These are phyloP conservation scores for Cymbidium sinense DNA, from an alignment of 106 monocot species.

Conservation along the genomic window DNA sequence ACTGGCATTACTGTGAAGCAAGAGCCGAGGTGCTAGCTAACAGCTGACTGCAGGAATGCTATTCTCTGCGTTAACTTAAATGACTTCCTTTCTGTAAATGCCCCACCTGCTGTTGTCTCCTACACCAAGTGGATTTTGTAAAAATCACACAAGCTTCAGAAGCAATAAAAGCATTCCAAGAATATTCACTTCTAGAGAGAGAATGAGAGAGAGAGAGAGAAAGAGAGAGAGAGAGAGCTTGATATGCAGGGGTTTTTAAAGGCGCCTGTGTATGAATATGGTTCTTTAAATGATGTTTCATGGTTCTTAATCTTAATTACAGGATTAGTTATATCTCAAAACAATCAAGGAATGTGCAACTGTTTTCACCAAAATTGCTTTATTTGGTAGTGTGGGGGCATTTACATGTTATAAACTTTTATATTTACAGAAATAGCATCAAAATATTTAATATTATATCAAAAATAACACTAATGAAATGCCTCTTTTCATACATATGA, in stretches of 20 bases:
- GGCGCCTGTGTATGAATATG: not conserved
- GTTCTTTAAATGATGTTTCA: not conserved
- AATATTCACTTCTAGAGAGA: not conserved
- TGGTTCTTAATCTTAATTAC: not conserved
- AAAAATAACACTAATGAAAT: too few relatives aligned
- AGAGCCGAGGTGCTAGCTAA: conserved; percentile 2
- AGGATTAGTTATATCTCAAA: not conserved
- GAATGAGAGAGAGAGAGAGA: not conserved
- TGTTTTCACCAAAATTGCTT: not conserved
- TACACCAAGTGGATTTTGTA: conserved; percentile 5
- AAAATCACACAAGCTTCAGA: not conserved
- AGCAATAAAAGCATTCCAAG: not conserved
- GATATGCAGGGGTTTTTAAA: not conserved
- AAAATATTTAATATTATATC: too few relatives aligned
- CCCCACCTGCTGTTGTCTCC: not conserved
- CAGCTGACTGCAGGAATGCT: not conserved
- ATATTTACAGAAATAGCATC: too few relatives aligned
- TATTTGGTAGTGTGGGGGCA: too few relatives aligned
- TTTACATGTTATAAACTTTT: too few relatives aligned
- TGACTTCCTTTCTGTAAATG: conserved; percentile 1
- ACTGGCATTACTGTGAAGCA: conserved; percentile 6
- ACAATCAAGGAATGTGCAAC: not conserved
- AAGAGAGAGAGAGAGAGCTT: not conserved
- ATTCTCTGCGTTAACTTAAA: not conserved
- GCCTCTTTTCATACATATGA: too few relatives aligned